Evolutionary conservation across 2,329 filamentous ascomycete genomes (phyloP).

Genomic region (Colletotrichum gloeosporioides): DNA sequence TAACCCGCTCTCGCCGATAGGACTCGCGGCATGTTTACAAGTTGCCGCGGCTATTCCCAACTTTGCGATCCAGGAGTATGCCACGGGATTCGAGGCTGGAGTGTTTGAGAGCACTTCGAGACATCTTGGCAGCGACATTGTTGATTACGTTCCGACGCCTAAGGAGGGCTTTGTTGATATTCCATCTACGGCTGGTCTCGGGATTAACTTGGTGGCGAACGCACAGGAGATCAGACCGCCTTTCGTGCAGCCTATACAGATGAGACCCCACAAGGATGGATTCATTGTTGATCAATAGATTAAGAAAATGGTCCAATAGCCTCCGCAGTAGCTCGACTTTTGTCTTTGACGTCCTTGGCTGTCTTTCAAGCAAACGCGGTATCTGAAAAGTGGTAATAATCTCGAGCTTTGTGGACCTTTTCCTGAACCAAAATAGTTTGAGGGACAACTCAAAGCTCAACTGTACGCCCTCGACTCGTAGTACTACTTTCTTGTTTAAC

Average conservation of each 20-base stretch:
- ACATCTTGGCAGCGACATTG: neutral
- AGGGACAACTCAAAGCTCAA: no score
- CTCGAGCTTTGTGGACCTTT: no score
- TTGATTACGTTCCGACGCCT: neutral
- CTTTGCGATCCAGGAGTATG: neutral
- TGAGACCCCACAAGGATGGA: neutral
- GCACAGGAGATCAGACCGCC: neutral
- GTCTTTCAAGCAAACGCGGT: no score
- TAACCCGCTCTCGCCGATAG: neutral
- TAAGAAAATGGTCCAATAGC: accelerated
- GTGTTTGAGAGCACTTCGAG: neutral
- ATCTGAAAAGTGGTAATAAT: no score
- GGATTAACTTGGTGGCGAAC: neutral
- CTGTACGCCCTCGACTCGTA: no score
- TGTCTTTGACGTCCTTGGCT: no score
- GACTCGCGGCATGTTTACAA: neutral
- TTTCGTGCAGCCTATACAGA: neutral
- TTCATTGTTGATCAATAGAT: neutral
- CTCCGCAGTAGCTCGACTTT: no score
- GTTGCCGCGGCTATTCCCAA: neutral
- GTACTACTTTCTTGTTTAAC: no score
- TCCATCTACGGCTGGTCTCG: neutral
- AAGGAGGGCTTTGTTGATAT: neutral
- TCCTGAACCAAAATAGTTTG: no score
- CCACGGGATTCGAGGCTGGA: neutral